Percentiles rank a stretch among this genome's conserved stretches.
phyloP scores from a whole-genome alignment of 2,329 filamentous ascomycete genomes.

The Colletotrichum graminicola region DNA sequence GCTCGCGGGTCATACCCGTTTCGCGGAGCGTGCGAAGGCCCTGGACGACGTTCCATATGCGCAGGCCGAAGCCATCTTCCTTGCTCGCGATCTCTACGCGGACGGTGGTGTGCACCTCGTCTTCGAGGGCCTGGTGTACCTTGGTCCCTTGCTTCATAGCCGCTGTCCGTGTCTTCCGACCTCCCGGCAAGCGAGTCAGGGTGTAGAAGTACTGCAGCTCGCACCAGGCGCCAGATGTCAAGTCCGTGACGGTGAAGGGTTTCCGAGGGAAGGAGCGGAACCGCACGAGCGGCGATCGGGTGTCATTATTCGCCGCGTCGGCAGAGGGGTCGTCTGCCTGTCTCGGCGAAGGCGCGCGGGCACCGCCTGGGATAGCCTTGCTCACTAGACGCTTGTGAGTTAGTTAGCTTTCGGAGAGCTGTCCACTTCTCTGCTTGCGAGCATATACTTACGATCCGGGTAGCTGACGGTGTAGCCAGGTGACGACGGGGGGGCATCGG shows the following conservation, averaged over 20 bases:
- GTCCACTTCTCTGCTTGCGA: conserved; percentile 12
- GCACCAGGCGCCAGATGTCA: conserved; percentile 93
- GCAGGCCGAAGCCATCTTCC: conserved; percentile 85
- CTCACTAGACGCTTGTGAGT: conserved; percentile 74
- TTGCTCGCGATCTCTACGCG: conserved; percentile 77
- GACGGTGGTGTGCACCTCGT: conserved; percentile 84
- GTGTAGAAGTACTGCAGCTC: conserved; percentile 94
- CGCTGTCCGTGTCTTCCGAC: conserved; percentile 78
- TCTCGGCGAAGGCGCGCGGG: conserved; percentile 41
- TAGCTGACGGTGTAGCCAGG: conserved; percentile 54
- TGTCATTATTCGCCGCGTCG: conserved; percentile 49
- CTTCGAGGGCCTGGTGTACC: conserved; percentile 86
- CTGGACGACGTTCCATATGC: conserved; percentile 92
- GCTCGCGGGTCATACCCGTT: conserved; percentile 78
- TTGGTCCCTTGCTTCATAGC: conserved; percentile 87
- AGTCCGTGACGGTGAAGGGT: conserved; percentile 86
- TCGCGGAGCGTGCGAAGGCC: conserved; percentile 80
- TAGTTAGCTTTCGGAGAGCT: conserved; percentile 64
- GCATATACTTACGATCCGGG: conserved; percentile 65
- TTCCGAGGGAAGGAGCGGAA: conserved; percentile 84
- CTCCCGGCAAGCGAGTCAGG: conserved; percentile 77
- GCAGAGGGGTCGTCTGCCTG: conserved; percentile 41
- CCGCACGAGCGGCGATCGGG: conserved; percentile 74
- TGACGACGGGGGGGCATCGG: conserved; percentile 37
- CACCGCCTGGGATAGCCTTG: conserved; percentile 52